phyloP scores from a whole-genome alignment of 257 asterid genomes.

The Catharanthus roseus region DNA sequence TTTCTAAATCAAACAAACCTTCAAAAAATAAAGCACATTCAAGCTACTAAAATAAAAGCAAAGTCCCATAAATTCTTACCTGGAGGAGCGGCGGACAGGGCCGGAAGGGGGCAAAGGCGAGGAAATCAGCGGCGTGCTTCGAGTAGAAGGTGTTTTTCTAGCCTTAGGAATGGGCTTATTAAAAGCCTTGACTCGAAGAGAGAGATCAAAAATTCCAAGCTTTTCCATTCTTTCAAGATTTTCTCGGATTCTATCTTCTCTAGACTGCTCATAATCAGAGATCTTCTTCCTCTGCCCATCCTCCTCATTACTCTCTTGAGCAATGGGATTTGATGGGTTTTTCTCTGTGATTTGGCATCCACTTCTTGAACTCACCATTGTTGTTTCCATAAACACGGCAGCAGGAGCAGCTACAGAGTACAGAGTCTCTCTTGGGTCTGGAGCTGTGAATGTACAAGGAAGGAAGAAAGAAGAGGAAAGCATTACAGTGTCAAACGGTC shows the following conservation, averaged over 20 bases:
- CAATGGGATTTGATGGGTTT: conserved; percentile 1
- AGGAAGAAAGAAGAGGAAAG: too few relatives aligned
- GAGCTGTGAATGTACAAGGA: not conserved
- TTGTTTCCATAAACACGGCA: not conserved
- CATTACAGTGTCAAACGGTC: conserved; percentile 38
- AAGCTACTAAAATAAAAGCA: not conserved
- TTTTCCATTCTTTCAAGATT: conserved; percentile 82
- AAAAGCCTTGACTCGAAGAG: conserved; percentile 50
- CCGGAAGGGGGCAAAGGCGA: conserved; percentile 43
- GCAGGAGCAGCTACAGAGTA: too few relatives aligned
- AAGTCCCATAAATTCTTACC: conserved; percentile 33
- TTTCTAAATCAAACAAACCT: not conserved
- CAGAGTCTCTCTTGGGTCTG: not conserved
- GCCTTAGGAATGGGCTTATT: conserved; percentile 35
- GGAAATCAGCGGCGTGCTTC: conserved; percentile 26
- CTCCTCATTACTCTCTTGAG: conserved; percentile 8
- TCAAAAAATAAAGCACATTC: not conserved
- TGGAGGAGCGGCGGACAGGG: conserved; percentile 81
- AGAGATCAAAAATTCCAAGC: conserved; percentile 66
- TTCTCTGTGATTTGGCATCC: not conserved
- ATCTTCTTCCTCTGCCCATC: conserved; percentile 17
- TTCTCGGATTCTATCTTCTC: conserved; percentile 75
- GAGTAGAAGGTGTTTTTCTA: conserved; percentile 7
- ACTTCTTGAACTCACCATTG: conserved; percentile 9
- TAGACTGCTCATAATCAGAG: conserved; percentile 57